Conservation (phyloP, 208 protist species). For the Trichomonas tenax region DNA sequence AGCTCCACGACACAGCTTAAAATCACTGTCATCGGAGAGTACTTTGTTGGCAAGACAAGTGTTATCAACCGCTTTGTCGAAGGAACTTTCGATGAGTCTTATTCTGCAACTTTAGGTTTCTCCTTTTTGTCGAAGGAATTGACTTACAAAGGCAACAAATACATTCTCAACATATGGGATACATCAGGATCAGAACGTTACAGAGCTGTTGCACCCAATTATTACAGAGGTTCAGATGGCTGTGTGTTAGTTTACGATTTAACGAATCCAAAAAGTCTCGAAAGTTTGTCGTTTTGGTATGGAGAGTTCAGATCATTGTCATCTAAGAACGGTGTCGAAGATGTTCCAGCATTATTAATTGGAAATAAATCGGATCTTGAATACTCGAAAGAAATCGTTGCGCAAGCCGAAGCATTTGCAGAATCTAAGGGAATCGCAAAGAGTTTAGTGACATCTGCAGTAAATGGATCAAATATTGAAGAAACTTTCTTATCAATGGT, state of each 20-base stretch:
- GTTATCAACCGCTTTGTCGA: neutral
- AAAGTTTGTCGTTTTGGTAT: neutral
- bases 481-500: neutral
- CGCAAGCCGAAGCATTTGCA: neutral
- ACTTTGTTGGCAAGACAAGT: neutral
- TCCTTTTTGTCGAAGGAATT: neutral
- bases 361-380: neutral
- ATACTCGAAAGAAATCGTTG: neutral
- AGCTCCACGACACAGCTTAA: neutral
- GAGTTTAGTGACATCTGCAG: neutral
- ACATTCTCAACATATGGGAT: neutral
- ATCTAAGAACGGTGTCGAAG: no score
- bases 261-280: neutral
- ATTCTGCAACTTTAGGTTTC: neutral
- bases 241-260: neutral
- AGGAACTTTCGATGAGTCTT: neutral
- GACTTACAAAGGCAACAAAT: neutral
- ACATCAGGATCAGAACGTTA: neutral
- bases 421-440: neutral
- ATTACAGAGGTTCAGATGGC: neutral
- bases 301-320: neutral
- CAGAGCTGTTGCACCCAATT: neutral
- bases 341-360: neutral
- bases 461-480: neutral
- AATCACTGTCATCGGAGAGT: neutral